These are phyloP conservation scores for Colletotrichum horii DNA, from an alignment of 2,329 filamentous ascomycete species.

Conservation along the genomic window DNA sequence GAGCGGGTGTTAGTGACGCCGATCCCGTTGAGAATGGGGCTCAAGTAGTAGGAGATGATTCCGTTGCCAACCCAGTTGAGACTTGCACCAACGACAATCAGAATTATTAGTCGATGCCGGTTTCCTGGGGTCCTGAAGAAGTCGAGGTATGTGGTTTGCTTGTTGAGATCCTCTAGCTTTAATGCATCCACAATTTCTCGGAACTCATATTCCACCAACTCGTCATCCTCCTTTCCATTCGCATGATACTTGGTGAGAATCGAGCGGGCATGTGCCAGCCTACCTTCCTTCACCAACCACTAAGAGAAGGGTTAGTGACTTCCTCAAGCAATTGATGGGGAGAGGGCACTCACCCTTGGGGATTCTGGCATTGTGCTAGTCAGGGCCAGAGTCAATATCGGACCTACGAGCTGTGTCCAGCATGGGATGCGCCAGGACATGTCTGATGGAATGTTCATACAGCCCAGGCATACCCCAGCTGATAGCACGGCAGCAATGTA, in stretches of 20 bases:
- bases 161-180: neutral
- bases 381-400: neutral
- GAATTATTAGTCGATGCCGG: neutral
- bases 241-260: neutral
- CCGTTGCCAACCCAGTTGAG: constrained; percentile 1
- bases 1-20: neutral
- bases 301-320: neutral
- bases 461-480: neutral
- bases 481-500: neutral
- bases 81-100: neutral
- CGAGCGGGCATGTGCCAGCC: neutral
- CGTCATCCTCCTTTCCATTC: neutral
- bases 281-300: neutral
- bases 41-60: neutral
- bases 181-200: neutral
- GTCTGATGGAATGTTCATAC: neutral
- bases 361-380: neutral
- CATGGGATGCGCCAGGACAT: neutral
- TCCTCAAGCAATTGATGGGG: neutral
- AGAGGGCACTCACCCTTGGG: neutral
- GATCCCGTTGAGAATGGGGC: constrained; percentile 4
- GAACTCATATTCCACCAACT: neutral
- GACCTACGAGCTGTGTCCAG: neutral
- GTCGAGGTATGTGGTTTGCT: neutral
- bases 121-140: constrained; percentile 1